These are phyloP conservation scores for Pisolithus tinctorius DNA, from an alignment of 768 basidiomycete genomes.

Conservation along the genomic window DNA sequence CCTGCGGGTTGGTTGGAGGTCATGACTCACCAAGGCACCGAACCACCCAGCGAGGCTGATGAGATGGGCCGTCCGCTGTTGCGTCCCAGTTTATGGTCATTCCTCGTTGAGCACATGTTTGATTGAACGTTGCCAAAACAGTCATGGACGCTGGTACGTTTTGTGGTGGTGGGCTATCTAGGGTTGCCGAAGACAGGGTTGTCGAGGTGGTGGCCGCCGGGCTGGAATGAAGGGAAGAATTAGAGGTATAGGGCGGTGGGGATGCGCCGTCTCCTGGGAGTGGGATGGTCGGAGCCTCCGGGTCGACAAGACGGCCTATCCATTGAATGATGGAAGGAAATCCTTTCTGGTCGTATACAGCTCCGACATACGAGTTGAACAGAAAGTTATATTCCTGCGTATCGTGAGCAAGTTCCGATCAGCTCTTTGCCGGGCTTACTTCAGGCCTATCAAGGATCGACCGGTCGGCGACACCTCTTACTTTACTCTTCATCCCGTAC, in stretches of 20 bases:
- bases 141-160: constrained; percentile 24
- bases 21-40: constrained; percentile 41
- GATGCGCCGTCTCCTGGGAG: constrained; percentile 14
- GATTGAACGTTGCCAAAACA: constrained; percentile 44
- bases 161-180: constrained; percentile 6
- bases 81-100: constrained; percentile 40
- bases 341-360: constrained; percentile 56
- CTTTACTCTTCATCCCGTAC: constrained; percentile 48
- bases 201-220: constrained; percentile 16
- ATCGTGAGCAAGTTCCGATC: constrained; percentile 3
- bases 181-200: constrained; percentile 1
- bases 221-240: constrained; percentile 4
- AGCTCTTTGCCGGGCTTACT: constrained; percentile 15
- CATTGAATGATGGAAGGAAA: constrained; percentile 43
- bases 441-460: constrained; percentile 31
- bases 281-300: constrained; percentile 26
- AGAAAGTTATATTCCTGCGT: constrained; percentile 48
- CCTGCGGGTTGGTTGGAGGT: neutral
- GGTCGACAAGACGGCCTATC: constrained; percentile 53
- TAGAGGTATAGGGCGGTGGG: constrained; percentile 20
- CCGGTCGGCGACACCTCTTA: constrained; percentile 39
- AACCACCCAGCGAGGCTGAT: constrained; percentile 53
- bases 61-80: constrained; percentile 42
- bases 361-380: constrained; percentile 60
- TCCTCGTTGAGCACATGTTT: constrained; percentile 45